These are phyloP conservation scores for Fusarium poae DNA, from an alignment of 2,329 filamentous ascomycete species.

Conservation along the genomic window DNA sequence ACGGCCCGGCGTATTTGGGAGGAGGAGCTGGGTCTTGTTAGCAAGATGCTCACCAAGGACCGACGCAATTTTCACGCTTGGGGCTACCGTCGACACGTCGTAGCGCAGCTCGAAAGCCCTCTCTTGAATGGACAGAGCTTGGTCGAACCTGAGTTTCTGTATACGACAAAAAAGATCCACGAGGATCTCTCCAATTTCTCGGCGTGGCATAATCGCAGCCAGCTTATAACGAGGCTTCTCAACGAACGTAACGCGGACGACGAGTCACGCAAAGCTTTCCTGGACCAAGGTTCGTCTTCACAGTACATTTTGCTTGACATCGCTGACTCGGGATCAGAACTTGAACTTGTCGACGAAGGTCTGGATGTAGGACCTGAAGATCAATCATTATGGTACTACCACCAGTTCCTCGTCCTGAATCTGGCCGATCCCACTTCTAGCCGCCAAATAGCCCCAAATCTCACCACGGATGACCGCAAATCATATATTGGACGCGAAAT, in stretches of 20 bases:
- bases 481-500: conserved; percentile 78
- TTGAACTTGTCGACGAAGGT: conserved; percentile 80
- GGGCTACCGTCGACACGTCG: conserved; percentile 86
- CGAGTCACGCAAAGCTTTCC: conserved; percentile 72
- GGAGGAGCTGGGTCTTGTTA: conserved; percentile 83
- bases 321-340: conserved; percentile 64
- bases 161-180: conserved; percentile 89
- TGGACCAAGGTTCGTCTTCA: conserved; percentile 73
- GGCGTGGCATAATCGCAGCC: conserved; percentile 92
- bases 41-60: conserved; percentile 90
- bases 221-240: conserved; percentile 82
- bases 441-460: conserved; percentile 72
- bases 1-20: conserved; percentile 79
- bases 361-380: conserved; percentile 93
- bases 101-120: conserved; percentile 77
- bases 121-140: conserved; percentile 70
- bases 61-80: conserved; percentile 96
- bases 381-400: conserved; percentile 97
- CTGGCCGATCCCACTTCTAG: conserved; percentile 64
- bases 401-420: conserved; percentile 85
- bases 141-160: conserved; percentile 85
- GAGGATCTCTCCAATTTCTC: conserved; percentile 95
- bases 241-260: conserved; percentile 76
- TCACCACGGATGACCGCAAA: conserved; percentile 72
- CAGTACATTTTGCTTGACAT: background rate